Evolutionary conservation across 331 rosid species (phyloP), one percentile per base, ranked within the genome.

Genomic region (Quercus phellos): DNA sequence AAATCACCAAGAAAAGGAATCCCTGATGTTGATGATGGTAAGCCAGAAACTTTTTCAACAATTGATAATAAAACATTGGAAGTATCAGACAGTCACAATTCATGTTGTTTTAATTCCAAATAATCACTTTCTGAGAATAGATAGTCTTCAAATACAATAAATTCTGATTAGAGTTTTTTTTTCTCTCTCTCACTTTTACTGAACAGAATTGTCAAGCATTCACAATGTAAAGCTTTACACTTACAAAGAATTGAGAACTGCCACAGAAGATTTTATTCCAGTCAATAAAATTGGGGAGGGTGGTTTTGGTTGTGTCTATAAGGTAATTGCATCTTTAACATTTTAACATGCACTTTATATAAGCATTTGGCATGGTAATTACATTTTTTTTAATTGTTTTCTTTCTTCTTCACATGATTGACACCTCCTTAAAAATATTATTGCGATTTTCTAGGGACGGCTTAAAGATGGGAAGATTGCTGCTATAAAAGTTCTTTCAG

Each of bases 261-360:
- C 97, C 21, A 91, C 99, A 1, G 90, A 88, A 12, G 87, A 91
- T 73, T 94, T 92, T 77, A 86, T 88, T 83, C 87, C 54, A 29
- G 86, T 75, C 68, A 90, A 94, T 75, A 94, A 94, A 88, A 89
- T 94, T 4, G 99, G 99, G 70, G 99, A 94, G 86, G 99, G 99
- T 11, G 99, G 98, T 85, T 94, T 94, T 75, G 99, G 99, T 83
- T 87, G 97, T 75, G 99, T 94, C 55, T 90, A 84, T 77, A 91
- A 88, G 99, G 99, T 94, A 86, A 73, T 71, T 78, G 46, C 70
- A 53, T 74, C 14, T 35, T 78, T 71, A 27, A 74, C 64, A 3
- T 21, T 32, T 64, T 56, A 50, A 17, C 35, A 18, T 66, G 55
- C 75, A 60, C 69, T 56, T 82, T 68, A 42, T 70, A 42, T 19